Base-by-base conservation (phyloP, 2,329 filamentous ascomycete species). In the Exophiala sp. region DNA sequence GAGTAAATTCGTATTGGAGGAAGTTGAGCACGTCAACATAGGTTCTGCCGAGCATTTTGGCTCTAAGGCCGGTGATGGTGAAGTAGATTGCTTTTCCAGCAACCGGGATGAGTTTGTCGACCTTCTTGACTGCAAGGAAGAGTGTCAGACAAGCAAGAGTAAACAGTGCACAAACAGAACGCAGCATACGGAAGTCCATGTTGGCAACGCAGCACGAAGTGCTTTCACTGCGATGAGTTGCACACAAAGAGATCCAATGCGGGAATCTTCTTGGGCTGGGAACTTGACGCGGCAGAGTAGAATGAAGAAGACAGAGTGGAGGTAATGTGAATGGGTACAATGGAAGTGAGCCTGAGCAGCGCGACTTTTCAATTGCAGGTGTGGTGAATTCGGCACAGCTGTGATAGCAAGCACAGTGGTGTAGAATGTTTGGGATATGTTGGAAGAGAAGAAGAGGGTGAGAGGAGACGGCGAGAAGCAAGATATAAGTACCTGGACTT, bases 11-110 rank as follows among this genome's bases (percentile, higher is more conserved):
- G 29, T 48, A 46, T 13, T 55, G 53, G 45, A 56, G 39, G 34
- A 56, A 49, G 22, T 52, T 56, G 49, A 59, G 55, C 24, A 57
- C 42, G 32, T 57, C 57, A 19, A 42, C 35, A 50, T 51, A 55
- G 40, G 42, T 50, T 30, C 49, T 50, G 44, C 48, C 52, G 38
- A 55, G 39, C 55, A 57, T 54, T 24, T 52, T 53, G 52, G 52
- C 49, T 51, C 54, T 57, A 38, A 49, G 32, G 46, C 52, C 48
- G 43, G 48, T 46, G 29, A 56, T 24, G 32, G 48, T 38, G 39
- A 52, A 48, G 30, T 51, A 56, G 42, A 56, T 42, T 14, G 38
- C 27, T 23, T 49, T 54, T 47, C 47, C 43, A 27, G 48, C 39
- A 37, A 29, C 46, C 18, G 53, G 46, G 18, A 54, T 44, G 32